Percentiles rank a stretch among this genome's conserved stretches.
Evolutionary conservation across 106 monocot genomes (phyloP).

Genomic region (Acanthochlamys bracteata): DNA sequence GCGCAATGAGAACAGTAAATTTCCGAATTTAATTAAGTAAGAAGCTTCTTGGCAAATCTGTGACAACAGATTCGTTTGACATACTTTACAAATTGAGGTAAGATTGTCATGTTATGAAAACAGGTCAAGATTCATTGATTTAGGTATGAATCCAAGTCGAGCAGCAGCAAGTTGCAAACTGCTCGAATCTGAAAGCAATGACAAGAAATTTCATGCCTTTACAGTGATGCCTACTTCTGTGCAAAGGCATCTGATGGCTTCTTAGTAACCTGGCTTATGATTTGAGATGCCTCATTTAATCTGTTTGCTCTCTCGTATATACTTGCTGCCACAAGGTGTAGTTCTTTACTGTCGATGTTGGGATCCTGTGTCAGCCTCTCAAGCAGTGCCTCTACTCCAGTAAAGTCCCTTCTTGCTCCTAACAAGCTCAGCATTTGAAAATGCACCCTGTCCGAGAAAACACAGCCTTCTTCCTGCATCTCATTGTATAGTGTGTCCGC

Average conservation of each 20-base stretch:
- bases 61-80: no score
- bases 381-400: conserved; percentile 46
- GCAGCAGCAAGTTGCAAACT: no score
- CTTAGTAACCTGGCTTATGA: conserved; percentile 35
- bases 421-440: conserved; percentile 89
- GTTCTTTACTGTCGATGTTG: conserved; percentile 68
- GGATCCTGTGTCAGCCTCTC: conserved; percentile 42
- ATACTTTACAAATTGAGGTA: no score
- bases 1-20: no score
- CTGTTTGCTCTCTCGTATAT: conserved; percentile 84
- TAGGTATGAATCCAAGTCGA: no score
- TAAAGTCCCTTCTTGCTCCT: conserved; percentile 63
- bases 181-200: no score
- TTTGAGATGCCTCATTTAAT: conserved; percentile 67
- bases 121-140: no score
- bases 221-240: neutral
- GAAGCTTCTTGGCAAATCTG: no score
- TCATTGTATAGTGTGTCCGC: conserved; percentile 55
- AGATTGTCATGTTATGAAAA: no score
- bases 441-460: conserved; percentile 73
- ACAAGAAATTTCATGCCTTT: neutral
- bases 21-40: no score
- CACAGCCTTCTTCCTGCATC: conserved; percentile 80
- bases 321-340: conserved; percentile 56
- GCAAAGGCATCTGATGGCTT: conserved; percentile 2